Base-by-base conservation (phyloP, 1,139 yeast species). In the Magnusiomyces tetraspermus region DNA sequence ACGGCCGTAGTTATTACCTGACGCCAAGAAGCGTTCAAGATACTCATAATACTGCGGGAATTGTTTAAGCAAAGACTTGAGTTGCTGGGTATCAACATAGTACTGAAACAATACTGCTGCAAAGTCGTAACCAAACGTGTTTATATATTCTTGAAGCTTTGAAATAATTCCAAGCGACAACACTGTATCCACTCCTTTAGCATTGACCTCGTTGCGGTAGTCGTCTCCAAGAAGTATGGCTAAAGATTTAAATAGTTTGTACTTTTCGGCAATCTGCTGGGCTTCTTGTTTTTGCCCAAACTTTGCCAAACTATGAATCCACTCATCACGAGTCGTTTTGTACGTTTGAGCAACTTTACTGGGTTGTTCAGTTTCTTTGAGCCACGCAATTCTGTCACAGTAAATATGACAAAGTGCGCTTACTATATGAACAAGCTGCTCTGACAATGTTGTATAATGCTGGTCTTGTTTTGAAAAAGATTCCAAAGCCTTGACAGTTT, bases 111-210 rank as follows among this genome's bases (percentile, higher is more conserved):
- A 71, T 1, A 78, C 76, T 10, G 74, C 65, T 0, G 95, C 95
- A 74, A 89, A 89, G 1, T 69, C 74, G 60, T 83, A 83, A 1
- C 83, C 86, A 67, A 79, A 86, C 48, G 73, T 73, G 23, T 76
- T 76, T 62, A 88, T 79, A 63, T 78, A 85, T 43, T 70, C 67
- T 37, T 72, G 72, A 56, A 84, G 71, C 44, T 67, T 60, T 33
- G 63, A 59, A 45, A 49, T 28, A 33, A 52, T 43, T 3, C 53
- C 54, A 13, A 69, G 56, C 11, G 57, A 54, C 4, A 54, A 57
- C 2, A 62, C 64, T 6, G 70, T 65, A 26, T 67, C 67, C n/a
- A 62, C 51, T n/a, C 54, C 55, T 2, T 53, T 66, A 28, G 62
- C 67, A 6, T 64, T 53, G 0, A 74, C 65, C 21, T 53, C 56